These are phyloP conservation scores for Tylopilus intermedius DNA, from an alignment of 768 basidiomycete species.

Conservation along the genomic window DNA sequence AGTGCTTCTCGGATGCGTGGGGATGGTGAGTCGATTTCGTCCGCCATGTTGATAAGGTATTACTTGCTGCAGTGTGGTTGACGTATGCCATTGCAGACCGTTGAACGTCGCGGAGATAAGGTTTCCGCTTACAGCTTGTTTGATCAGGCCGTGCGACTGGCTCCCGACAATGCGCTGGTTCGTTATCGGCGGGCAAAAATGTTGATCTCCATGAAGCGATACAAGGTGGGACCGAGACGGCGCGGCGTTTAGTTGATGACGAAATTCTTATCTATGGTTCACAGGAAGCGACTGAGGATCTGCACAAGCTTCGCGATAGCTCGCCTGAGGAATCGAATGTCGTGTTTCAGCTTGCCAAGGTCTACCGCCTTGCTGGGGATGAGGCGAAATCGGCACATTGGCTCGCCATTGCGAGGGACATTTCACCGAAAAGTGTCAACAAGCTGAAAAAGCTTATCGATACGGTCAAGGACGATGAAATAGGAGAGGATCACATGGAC, in stretches of 20 bases:
- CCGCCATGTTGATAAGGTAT: slow-evolving; percentile 18
- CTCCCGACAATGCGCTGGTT: slow-evolving; percentile 88
- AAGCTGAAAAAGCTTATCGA: slow-evolving; percentile 80
- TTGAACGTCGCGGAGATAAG: slow-evolving; percentile 79
- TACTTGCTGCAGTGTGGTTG: slow-evolving; percentile 5
- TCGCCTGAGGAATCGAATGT: slow-evolving; percentile 97
- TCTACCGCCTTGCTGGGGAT: slow-evolving; percentile 79
- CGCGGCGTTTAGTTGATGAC: slow-evolving; percentile 20
- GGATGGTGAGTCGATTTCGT: slow-evolving; percentile 67
- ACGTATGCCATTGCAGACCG: slow-evolving; percentile 52
- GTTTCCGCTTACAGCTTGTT: slow-evolving; percentile 74
- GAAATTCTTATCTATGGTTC: slow-evolving; percentile 22
- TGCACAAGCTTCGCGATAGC: slow-evolving; percentile 72
- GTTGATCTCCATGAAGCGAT: slow-evolving; percentile 77
- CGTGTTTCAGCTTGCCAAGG: slow-evolving; percentile 90
- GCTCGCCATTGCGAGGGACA: slow-evolving; percentile 87
- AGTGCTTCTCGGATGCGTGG: slow-evolving; percentile 93
- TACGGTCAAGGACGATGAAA: slow-evolving; percentile 57
- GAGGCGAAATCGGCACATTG: slow-evolving; percentile 74
- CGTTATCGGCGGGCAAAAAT: slow-evolving; percentile 93
- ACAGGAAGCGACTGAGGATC: slow-evolving; percentile 76
- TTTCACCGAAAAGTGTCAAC: slow-evolving; percentile 83
- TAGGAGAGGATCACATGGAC: slow-evolving; percentile 65
- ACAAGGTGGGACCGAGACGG: slow-evolving; percentile 52
- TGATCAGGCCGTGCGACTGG: slow-evolving; percentile 71